Base-by-base conservation (phyloP, 768 basidiomycete genomes). In the Pholiota microspora region DNA sequence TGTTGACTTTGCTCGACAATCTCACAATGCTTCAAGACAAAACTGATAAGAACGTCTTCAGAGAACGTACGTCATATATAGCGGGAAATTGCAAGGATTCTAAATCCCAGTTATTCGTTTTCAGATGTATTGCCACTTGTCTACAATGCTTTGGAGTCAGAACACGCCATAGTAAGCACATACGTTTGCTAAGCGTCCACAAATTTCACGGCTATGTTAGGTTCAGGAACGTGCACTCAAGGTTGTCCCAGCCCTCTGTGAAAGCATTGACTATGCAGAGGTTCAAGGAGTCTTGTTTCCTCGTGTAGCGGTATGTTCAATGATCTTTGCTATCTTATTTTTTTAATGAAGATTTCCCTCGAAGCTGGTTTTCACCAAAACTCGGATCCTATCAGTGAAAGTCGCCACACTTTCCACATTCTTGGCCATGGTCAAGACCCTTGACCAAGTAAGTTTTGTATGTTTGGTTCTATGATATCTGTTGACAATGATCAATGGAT, bases 91-190 rank as follows among this genome's bases (percentile, higher is more conserved):
- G 12, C 3, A 27, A 32, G 2, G 16, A 54, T 27, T 16, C 7
- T 42, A 16, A 36, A 13, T 47, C n/a, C n/a, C n/a, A 28, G 15
- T 27, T 7, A 13, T 58, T 5, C 7, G 7, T 9, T 29, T 25
- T 16, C 65, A 98, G 96, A 94, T 75, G 92, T 99, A n/a, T 78
- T 99, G 58, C 93, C 94, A 0, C 77, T 99, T 34, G 90, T 99
- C 15, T 99, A 99, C 67, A 92, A 92, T 66, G 94, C 97, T 1
- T 76, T 99, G 46, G 97, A 98, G 58, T 91, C 92, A n/a, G 97
- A 98, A 47, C 94, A 97, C 72, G 82, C 89, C 1, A 71, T 86
- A 50, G 90, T 92, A 62, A 31, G 29, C 57, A 79, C 62, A 31
- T 29, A 18, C 45, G 24, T 27, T 23, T 32, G n/a, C n/a, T n/a